Evolutionary conservation across 2,329 filamentous ascomycete genomes (phyloP).

Genomic region (Talaromyces atroroseus): DNA sequence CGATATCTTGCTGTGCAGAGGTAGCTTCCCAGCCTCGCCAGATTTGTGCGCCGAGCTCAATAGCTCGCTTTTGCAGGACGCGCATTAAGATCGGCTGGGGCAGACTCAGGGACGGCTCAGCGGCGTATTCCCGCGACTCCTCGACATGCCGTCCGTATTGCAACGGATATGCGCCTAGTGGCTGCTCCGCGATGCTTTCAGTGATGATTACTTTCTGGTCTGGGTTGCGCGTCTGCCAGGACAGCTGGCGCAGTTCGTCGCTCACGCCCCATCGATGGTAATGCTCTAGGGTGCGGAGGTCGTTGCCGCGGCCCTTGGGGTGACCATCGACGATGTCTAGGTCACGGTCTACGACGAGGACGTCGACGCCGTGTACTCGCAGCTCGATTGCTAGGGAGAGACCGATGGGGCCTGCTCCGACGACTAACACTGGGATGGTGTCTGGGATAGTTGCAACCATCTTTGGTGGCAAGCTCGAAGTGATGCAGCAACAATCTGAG

Average conservation of each 20-base stretch:
- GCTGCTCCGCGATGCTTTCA: not conserved
- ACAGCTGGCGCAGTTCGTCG: not conserved
- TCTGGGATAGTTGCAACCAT: not conserved
- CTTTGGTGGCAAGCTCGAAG: too few species aligned
- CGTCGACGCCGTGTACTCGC: not conserved
- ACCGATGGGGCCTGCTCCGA: slow-evolving; percentile 1
- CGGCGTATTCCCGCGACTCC: not conserved
- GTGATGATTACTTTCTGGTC: slow-evolving; percentile 2
- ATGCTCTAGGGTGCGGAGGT: not conserved
- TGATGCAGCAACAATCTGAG: too few species aligned
- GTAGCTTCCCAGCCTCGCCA: slow-evolving; percentile 1
- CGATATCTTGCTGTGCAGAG: not conserved
- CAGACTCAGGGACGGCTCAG: not conserved
- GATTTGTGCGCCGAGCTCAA: slow-evolving; percentile 3
- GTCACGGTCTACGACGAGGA: not conserved
- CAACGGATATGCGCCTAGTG: not conserved
- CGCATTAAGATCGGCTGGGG: slow-evolving; percentile 1
- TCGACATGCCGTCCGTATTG: slow-evolving; percentile 4
- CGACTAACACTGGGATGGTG: not conserved
- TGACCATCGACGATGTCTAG: slow-evolving; percentile 1
- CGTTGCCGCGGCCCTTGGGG: slow-evolving; percentile 2
- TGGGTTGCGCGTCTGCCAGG: slow-evolving; percentile 4
- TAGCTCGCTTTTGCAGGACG: not conserved
- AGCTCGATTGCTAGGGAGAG: not conserved
- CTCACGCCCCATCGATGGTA: slow-evolving; percentile 3